phyloP scores from a whole-genome alignment of 257 asterid genomes.

The Petrea volubilis region DNA sequence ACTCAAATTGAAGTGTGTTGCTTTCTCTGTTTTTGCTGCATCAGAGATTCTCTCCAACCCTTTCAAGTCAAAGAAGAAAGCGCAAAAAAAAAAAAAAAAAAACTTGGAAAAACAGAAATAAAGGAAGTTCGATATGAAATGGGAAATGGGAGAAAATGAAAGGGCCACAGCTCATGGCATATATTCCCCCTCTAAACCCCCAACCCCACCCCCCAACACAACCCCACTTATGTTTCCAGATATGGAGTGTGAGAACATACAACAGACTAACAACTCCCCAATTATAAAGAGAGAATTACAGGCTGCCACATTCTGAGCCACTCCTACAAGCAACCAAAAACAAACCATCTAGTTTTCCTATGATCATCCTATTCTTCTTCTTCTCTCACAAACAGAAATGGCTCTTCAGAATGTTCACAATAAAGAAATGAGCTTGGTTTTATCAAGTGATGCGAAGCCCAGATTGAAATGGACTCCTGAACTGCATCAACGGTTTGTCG shows the following conservation, averaged over 20 bases:
- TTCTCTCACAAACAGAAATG: slow-evolving; percentile 41
- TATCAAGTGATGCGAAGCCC: slow-evolving; percentile 89
- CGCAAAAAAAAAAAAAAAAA: too few relatives aligned
- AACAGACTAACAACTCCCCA: slow-evolving; percentile 57
- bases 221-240: slow-evolving; percentile 81
- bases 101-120: slow-evolving; percentile 28
- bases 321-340: slow-evolving; percentile 15
- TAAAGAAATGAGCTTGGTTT: slow-evolving; percentile 58
- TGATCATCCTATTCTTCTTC: slow-evolving; percentile 27
- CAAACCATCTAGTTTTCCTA: slow-evolving; percentile 13
- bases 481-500: slow-evolving; percentile 69
- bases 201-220: slow-evolving; percentile 48
- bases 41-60: slow-evolving; percentile 61
- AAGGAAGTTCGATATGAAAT: slow-evolving; percentile 55
- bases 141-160: slow-evolving; percentile 63
- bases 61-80: slow-evolving; percentile 68
- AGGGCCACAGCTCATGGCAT: slow-evolving; percentile 74
- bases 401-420: slow-evolving; percentile 44
- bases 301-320: slow-evolving; percentile 39
- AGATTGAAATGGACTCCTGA: slow-evolving; percentile 93
- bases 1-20: slow-evolving; percentile 59
- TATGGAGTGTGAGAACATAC: slow-evolving; percentile 89
- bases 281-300: slow-evolving; percentile 56
- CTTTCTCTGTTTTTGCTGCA: slow-evolving; percentile 78
- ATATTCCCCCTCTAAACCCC: too few relatives aligned